Percentiles rank a stretch among this genome's conserved stretches.
phyloP scores from a whole-genome alignment of 116 monocot species.

The Papilionanthe hybrid region DNA sequence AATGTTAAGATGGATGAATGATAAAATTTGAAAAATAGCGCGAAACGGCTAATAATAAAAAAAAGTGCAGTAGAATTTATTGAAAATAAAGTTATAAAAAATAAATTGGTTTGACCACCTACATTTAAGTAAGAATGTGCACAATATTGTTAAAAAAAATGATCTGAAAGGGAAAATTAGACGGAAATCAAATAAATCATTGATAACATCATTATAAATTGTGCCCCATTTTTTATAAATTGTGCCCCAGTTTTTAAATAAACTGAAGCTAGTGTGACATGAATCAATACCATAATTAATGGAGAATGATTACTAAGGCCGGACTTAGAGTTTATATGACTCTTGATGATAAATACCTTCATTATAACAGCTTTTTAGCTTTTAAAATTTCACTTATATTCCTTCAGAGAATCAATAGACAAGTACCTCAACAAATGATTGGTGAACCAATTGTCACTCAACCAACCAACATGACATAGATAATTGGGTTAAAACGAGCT shows the following conservation, averaged over 20 bases:
- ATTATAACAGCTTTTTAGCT: neutral
- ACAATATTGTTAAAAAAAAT: neutral
- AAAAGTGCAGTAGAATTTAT: neutral
- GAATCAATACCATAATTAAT: neutral
- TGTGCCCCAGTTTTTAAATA: too few relatives aligned
- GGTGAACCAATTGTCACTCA: neutral
- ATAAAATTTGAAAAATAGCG: too few relatives aligned
- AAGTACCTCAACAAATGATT: neutral
- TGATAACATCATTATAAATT: too few relatives aligned
- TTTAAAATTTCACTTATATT: neutral
- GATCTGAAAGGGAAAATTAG: too few relatives aligned
- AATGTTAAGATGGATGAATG: too few relatives aligned
- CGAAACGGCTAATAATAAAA: too few relatives aligned
- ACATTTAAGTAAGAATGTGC: neutral
- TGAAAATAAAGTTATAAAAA: neutral
- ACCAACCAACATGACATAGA: neutral
- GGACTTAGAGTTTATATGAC: neutral
- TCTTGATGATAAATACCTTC: neutral
- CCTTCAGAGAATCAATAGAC: neutral
- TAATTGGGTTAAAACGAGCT: neutral
- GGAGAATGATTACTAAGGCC: neutral
- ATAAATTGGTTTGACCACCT: neutral
- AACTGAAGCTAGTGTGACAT: too few relatives aligned
- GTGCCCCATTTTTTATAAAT: too few relatives aligned
- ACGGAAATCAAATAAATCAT: too few relatives aligned